Evolutionary conservation across 768 basidiomycete species (phyloP), one percentile per base, ranked within the genome.

Genomic region (Collybiopsis luxurians): DNA sequence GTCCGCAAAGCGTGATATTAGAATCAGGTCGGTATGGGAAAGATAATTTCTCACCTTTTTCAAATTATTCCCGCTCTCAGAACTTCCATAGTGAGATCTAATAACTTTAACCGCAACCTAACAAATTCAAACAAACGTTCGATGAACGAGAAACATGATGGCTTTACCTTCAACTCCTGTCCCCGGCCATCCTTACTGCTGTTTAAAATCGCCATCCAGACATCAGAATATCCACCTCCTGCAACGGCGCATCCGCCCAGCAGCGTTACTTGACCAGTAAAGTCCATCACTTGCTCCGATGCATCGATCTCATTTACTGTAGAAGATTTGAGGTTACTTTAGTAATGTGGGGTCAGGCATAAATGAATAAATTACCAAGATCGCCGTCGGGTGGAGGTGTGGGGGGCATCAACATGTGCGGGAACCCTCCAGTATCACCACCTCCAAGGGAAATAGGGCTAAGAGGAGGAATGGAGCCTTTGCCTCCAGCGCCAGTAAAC

Each of bases 171-270:
- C 47, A 60, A 40, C 40, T 61, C 57, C 13, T 57, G 43, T 27
- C 53, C 50, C 4, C 34, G 50, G 6, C 36, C 59, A 56, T 65
- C 63, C 24, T 64, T 63, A 23, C 66, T 63, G 24, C 66, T 61
- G 15, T 68, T 64, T 75, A 73, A 76, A 5, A 64, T 61, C 1
- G 72, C 74, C 50, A 65, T 72, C 73, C 73, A 79, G 17, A 78
- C 70, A 61, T 79, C 78, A 13, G 74, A 71, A 60, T 75, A 78
- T 11, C 76, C 78, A 7, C 78, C 78, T 58, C 73, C 73, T 0
- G 75, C 74, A 45, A 70, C 67, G 1, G 77, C 17, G 24, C 43
- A 61, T 36, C 54, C 26, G 10, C 61, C 59, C 28, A 52, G 30
- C 26, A 45, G 40, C 63, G 53, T 71, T 70, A 59, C 56, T 51